These are phyloP conservation scores for Leptomonas pyrrhocoris DNA, from an alignment of 208 protist genomes.

Conservation along the genomic window DNA sequence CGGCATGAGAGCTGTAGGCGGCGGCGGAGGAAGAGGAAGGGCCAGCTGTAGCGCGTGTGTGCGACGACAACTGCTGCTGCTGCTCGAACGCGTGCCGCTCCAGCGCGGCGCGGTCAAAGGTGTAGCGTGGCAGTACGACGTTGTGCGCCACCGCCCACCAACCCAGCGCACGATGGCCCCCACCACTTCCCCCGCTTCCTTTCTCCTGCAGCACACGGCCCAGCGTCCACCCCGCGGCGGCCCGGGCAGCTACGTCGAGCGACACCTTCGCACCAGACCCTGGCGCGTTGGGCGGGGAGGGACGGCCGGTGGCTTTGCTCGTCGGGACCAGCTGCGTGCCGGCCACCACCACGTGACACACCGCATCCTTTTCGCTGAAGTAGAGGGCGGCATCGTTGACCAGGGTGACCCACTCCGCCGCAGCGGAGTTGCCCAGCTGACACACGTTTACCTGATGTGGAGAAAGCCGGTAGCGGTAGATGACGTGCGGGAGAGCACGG, in stretches of 20 bases:
- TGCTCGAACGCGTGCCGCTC: constrained; percentile 16
- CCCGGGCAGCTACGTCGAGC: neutral
- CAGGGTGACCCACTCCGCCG: constrained; percentile 4
- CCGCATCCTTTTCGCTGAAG: constrained; percentile 23
- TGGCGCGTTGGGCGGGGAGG: neutral
- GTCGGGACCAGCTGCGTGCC: constrained; percentile 25
- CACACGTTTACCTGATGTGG: constrained; percentile 28
- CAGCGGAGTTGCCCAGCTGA: neutral
- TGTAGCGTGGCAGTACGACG: constrained; percentile 30
- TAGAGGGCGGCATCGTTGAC: constrained; percentile 30
- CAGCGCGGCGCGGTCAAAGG: constrained; percentile 25
- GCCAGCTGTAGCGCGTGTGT: neutral
- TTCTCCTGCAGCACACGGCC: constrained; percentile 5
- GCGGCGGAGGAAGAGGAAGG: neutral
- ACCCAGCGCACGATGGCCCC: constrained; percentile 7
- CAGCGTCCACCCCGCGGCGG: constrained; percentile 16
- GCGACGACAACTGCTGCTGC: neutral
- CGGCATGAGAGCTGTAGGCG: neutral
- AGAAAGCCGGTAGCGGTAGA: constrained; percentile 71
- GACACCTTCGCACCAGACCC: neutral
- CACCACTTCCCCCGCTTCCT: neutral
- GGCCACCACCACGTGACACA: constrained; percentile 23
- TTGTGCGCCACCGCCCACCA: constrained; percentile 36
- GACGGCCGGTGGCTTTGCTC: neutral
- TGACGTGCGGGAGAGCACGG: constrained; percentile 52